Conservation (phyloP, 2,329 filamentous ascomycete genomes). For the Huntiella decipiens region DNA sequence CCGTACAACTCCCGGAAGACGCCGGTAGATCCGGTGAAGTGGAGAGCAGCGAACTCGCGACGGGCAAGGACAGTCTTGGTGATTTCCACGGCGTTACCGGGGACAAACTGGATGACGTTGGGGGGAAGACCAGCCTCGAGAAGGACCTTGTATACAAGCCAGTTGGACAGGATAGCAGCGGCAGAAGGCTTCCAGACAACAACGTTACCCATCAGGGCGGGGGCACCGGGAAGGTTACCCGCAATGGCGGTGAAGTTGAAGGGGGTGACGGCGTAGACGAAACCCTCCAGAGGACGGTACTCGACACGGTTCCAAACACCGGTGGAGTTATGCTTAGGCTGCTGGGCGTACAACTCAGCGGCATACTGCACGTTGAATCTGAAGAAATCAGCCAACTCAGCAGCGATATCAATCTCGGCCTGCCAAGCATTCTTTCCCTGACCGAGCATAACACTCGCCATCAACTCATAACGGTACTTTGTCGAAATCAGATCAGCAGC, state of each 20-base stretch:
- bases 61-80: constrained; percentile 61
- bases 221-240: constrained; percentile 65
- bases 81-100: constrained; percentile 68
- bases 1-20: constrained; percentile 83
- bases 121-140: constrained; percentile 77
- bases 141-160: constrained; percentile 76
- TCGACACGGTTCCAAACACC: constrained; percentile 87
- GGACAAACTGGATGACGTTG: constrained; percentile 85
- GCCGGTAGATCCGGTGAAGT: constrained; percentile 84
- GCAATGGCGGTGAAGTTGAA: constrained; percentile 97
- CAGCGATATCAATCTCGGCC: constrained; percentile 92
- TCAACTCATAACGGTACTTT: constrained; percentile 92
- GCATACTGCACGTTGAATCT: constrained; percentile 90
- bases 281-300: constrained; percentile 77
- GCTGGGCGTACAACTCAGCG: constrained; percentile 72
- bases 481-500: constrained; percentile 75
- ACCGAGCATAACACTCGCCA: constrained; percentile 88
- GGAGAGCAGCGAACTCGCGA: constrained; percentile 69
- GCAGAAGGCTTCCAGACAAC: constrained; percentile 96
- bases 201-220: constrained; percentile 82
- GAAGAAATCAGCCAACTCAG: constrained; percentile 82
- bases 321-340: constrained; percentile 64
- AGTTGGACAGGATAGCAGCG: constrained; percentile 73
- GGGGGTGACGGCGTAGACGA: constrained; percentile 83
- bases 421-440: constrained; percentile 99